Evolutionary conservation across 192 early-diverging fungal species (phyloP).

Genomic region (Backusella mclennaniae): DNA sequence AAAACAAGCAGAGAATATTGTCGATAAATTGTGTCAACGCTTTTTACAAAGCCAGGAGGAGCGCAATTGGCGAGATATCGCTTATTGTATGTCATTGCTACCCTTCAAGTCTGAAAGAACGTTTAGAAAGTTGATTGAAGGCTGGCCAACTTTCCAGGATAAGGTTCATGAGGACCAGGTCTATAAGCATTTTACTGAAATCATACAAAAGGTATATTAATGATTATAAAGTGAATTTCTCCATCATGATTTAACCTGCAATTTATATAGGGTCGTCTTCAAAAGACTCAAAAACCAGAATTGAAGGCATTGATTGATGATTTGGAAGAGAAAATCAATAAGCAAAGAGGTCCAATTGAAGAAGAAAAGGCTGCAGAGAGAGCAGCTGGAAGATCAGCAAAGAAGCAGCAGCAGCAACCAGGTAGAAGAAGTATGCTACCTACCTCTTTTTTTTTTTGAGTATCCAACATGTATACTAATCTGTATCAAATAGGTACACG

Average conservation of each 20-base stretch:
- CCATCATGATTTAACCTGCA: background rate
- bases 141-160: slow-evolving; percentile 83
- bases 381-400: background rate
- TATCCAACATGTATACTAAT: background rate
- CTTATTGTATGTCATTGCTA: slow-evolving; percentile 87
- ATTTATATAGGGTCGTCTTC: slow-evolving; percentile 49
- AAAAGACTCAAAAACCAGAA: slow-evolving; percentile 71
- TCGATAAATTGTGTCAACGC: slow-evolving; percentile 94
- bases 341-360: slow-evolving; percentile 32
- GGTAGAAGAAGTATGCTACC: background rate
- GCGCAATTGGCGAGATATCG: slow-evolving; percentile 91
- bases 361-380: background rate
- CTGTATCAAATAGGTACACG: background rate
- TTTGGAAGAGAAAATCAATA: slow-evolving; percentile 76
- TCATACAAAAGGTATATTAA: slow-evolving; percentile 73
- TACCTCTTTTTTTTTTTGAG: background rate
- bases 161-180: slow-evolving; percentile 86
- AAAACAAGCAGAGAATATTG: slow-evolving; percentile 90
- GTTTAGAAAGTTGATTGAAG: slow-evolving; percentile 82
- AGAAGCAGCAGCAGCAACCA: background rate
- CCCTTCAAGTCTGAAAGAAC: slow-evolving; percentile 87
- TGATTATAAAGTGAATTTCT: background rate
- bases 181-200: slow-evolving; percentile 84
- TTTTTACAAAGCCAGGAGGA: slow-evolving; percentile 80
- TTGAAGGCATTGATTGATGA: slow-evolving; percentile 82